Conservation (phyloP, 2,329 filamentous ascomycete genomes). For the Ceratocystis smalleyi region DNA sequence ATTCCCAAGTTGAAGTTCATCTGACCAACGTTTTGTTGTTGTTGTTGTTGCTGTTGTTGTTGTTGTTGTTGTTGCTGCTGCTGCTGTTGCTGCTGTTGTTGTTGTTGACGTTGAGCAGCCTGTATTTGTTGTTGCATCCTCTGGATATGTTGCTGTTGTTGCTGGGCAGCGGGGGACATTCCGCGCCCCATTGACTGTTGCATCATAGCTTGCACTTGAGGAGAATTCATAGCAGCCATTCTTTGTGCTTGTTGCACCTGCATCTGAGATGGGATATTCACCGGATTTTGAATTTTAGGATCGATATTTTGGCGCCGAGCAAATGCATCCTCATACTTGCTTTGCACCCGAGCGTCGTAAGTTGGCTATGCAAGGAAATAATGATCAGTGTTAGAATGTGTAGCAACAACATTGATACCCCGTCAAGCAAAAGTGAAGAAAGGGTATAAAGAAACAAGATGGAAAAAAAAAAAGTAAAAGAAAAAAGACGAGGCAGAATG, state of each 20-base stretch:
- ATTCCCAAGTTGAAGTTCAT: constrained; percentile 15
- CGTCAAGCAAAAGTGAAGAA: neutral
- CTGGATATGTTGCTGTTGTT: constrained; percentile 17
- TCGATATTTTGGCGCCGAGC: constrained; percentile 37
- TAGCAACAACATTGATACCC: neutral
- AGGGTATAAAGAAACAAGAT: neutral
- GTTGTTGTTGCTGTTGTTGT: constrained; percentile 21
- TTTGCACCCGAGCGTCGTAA: constrained; percentile 35
- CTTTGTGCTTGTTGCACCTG: constrained; percentile 5
- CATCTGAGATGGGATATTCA: neutral
- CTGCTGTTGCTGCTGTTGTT: constrained; percentile 23
- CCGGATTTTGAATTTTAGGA: constrained; percentile 26
- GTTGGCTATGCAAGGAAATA: constrained; percentile 25
- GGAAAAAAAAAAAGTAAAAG: neutral
- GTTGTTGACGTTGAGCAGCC: constrained; percentile 22
- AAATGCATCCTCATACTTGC: constrained; percentile 34
- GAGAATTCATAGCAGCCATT: neutral
- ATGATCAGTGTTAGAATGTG: neutral
- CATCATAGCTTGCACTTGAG: constrained; percentile 2
- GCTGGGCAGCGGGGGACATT: constrained; percentile 21
- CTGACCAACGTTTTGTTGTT: constrained; percentile 25
- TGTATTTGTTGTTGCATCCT: constrained; percentile 16
- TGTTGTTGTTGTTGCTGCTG: constrained; percentile 24
- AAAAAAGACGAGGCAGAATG: neutral
- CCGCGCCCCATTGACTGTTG: constrained; percentile 20